Base-by-base conservation (phyloP, 352 stramenopile species). In the Blastocystis sp. region DNA sequence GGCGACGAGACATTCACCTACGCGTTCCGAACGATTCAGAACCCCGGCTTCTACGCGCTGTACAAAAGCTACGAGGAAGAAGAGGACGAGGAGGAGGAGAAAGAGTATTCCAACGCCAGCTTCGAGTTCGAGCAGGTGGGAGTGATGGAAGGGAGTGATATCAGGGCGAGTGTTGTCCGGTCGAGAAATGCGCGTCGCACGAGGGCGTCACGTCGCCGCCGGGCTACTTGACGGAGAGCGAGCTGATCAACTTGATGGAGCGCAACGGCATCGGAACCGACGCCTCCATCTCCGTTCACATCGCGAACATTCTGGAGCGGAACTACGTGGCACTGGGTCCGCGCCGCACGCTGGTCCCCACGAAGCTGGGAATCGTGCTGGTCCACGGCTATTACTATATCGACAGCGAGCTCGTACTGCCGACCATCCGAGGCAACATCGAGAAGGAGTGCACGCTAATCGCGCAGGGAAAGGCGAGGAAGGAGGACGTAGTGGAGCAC, bases 161-260 rank as follows among this genome's bases (percentile, higher is more conserved):
- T 54, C 34, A 73, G 84, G 63, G 46, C 49, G 84, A 78, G 27
- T 14, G 21, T 21, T 16, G 63, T 24, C 29, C 38, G 42, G 36
- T 86, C 46, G 63, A 56, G 24, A 53, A 51, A 29, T 38, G 61
- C 2, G 34, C 53, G 24, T 69, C n/a, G n/a, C 29, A 36, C 21
- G 78, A 84, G 16, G 78, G 64, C 16, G 29, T 71, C 14, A 87
- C 64, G 27, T 71, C 65, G 36, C 36, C 78, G 27, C 78, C 78
- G n/a, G 63, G 44, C 3, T 92, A 91, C 75, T 84, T 93, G 44
- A 91, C 90, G 67, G 90, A 93, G 63, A 88, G 88, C 36, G 90
- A 93, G 53, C 86, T 93, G 24, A 93, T 93, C 48, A 72, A 87
- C 24, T 72, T 91, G 34, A 93, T 93, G 90, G 90, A 93, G 87